Evolutionary conservation across 345 rosid genomes (phyloP).

Genomic region (Sonneratia caseolaris): DNA sequence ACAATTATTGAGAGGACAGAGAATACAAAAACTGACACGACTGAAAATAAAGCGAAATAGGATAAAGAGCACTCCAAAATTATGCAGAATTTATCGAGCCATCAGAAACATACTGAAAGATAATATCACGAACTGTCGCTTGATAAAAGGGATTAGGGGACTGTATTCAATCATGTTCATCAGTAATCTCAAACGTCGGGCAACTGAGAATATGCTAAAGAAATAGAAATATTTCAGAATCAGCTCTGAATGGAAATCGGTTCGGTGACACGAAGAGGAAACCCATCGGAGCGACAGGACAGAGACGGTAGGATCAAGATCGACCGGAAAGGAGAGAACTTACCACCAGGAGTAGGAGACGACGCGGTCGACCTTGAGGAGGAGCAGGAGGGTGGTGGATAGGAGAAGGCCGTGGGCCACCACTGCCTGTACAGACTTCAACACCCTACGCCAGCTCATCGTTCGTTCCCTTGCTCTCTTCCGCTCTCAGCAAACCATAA

Average conservation of each 20-base stretch:
- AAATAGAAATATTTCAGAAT: background rate
- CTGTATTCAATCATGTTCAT: background rate
- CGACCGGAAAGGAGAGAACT: slow-evolving; percentile 11
- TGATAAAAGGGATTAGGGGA: background rate
- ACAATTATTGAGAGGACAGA: background rate
- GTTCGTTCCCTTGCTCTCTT: slow-evolving; percentile 10
- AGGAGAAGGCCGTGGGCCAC: slow-evolving; percentile 68
- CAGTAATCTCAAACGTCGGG: background rate
- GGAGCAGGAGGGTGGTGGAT: slow-evolving; percentile 58
- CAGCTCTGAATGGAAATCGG: background rate
- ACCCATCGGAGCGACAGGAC: background rate
- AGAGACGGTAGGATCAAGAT: background rate
- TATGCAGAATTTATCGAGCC: background rate
- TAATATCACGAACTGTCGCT: background rate
- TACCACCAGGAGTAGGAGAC: slow-evolving; percentile 78
- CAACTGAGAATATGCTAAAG: background rate
- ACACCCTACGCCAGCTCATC: slow-evolving; percentile 81
- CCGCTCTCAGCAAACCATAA: background rate
- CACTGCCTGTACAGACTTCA: slow-evolving; percentile 79
- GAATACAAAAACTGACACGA: background rate
- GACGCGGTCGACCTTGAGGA: slow-evolving; percentile 58
- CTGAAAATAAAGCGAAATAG: background rate
- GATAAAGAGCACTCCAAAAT: background rate
- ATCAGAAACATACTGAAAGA: background rate
- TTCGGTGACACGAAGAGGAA: background rate